Percentiles rank a stretch among this genome's conserved stretches.
Conservation (phyloP, 345 rosid genomes). For the Moringa oleifera region DNA sequence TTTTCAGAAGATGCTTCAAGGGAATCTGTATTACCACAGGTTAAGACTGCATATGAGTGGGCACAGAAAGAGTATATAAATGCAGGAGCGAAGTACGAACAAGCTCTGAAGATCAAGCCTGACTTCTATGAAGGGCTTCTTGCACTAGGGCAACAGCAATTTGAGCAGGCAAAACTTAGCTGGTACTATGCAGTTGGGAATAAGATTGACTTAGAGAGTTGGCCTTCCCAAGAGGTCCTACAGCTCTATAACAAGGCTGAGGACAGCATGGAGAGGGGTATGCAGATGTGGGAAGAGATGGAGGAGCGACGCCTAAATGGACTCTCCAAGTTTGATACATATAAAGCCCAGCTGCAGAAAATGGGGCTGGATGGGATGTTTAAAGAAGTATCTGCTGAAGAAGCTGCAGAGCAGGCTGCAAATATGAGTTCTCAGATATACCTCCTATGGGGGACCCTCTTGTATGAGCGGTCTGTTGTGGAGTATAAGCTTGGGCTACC, state of each 20-base stretch:
- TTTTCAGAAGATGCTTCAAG: constrained; percentile 61
- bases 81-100: constrained; percentile 75
- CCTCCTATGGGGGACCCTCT: constrained; percentile 92
- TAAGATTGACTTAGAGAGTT: constrained; percentile 54
- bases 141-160: constrained; percentile 94
- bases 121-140: constrained; percentile 91
- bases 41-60: constrained; percentile 65
- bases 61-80: constrained; percentile 62
- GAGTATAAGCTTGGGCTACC: constrained; percentile 86
- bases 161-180: constrained; percentile 92
- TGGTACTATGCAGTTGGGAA: constrained; percentile 83
- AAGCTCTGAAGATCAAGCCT: constrained; percentile 73
- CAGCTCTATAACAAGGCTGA: constrained; percentile 95
- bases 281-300: constrained; percentile 98
- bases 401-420: constrained; percentile 69
- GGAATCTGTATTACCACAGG: constrained; percentile 49
- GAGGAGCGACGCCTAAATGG: constrained; percentile 87
- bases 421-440: constrained; percentile 89
- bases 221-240: constrained; percentile 72
- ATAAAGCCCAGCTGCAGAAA: constrained; percentile 57
- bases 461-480: constrained; percentile 91
- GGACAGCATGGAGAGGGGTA: constrained; percentile 93
- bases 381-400: constrained; percentile 64
- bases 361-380: constrained; percentile 58
- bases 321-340: constrained; percentile 66